These are phyloP conservation scores for Babesia gibsoni DNA, from an alignment of 169 alveolate species.

Conservation along the genomic window DNA sequence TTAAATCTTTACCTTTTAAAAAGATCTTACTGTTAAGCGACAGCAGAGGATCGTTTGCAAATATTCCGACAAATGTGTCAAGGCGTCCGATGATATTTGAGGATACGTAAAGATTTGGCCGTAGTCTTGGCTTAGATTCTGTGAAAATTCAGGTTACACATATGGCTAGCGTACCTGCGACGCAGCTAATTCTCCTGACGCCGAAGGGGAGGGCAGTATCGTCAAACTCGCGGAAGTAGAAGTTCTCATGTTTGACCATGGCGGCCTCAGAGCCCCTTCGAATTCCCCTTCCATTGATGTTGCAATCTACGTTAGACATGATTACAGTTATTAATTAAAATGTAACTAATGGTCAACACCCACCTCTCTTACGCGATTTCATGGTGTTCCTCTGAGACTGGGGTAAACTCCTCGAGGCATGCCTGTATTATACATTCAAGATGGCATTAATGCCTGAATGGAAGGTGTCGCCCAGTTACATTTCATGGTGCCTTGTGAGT, in stretches of 20 bases:
- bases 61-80: neutral
- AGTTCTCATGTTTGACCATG: conserved; percentile 31
- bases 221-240: conserved; percentile 44
- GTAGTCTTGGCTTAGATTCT: conserved; percentile 7
- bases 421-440: too few relatives aligned
- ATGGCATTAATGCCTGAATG: too few relatives aligned
- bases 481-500: too few relatives aligned
- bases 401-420: neutral
- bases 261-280: conserved; percentile 51
- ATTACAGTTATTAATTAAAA: too few relatives aligned
- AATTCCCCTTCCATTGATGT: conserved; percentile 41
- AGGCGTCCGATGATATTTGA: neutral
- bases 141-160: neutral
- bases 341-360: too few relatives aligned
- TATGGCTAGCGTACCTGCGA: conserved; percentile 6
- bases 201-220: neutral
- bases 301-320: conserved; percentile 12
- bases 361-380: neutral
- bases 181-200: conserved; percentile 1
- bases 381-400: neutral
- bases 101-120: conserved; percentile 10
- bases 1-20: neutral
- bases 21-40: neutral
- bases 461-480: too few relatives aligned
- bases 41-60: neutral